Evolutionary conservation across 2,329 filamentous ascomycete genomes (phyloP), one percentile per base, ranked within the genome.

Genomic region (Biscogniauxia sp.): DNA sequence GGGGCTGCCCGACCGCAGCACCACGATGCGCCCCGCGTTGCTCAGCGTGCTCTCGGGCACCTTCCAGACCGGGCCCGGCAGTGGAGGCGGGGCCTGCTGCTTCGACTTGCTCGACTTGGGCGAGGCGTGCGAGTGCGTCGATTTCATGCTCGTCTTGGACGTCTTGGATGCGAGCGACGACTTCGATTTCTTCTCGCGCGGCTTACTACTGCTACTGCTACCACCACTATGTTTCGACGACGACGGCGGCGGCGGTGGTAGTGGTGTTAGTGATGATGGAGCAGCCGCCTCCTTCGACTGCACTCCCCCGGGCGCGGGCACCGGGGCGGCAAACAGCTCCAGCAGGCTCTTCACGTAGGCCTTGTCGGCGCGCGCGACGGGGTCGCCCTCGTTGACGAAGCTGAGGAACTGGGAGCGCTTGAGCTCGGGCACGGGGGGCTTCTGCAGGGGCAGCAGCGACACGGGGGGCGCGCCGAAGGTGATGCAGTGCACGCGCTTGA

Each of bases 371-470:
- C 92, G 79, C 0, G 85, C 82, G 0, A 96, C 90, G 0, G 91
- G 91, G 66, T 96, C 93, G 3, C 92, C 92, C 73, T 96, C 92
- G 70, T 96, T 97, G 68, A 93, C 80, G 71, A 96, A 92, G 51
- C 84, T 86, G 56, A 92, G 82, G 72, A 96, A 96, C 4, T 94
- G 72, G 60, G 87, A 92, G 70, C 90, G 92, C 26, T 80, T 75
- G 20, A 84, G 74, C 13, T 79, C 74, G 0, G 74, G 72, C 1
- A 74, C 74, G 4, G 80, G 68, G 0, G 89, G 87, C 65, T 85
- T 89, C 26, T 80, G 70, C 1, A 96, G 76, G 0, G 92, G 90
- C 1, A 90, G 79, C 0, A 93, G 80, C 20, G 87, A 89, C 1
- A 96, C 80, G 0, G 92, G 92, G 1, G 92, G 92, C 0, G 91